Conservation (phyloP, 306 rosid species). For the Cicer yamashitae region DNA sequence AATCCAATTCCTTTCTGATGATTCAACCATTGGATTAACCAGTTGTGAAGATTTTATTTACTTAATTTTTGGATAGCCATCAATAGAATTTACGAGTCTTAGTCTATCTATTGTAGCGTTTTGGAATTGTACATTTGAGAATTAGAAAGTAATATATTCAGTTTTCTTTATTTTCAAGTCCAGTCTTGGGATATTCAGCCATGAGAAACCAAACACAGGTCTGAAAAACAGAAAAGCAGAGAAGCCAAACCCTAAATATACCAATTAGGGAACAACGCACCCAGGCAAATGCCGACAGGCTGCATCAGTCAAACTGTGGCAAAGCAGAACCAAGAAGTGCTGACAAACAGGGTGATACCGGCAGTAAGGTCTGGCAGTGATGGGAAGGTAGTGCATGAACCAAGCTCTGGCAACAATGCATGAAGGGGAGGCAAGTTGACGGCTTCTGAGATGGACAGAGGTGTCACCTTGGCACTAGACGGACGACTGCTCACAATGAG, state of each 20-base stretch:
- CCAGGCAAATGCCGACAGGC: background rate
- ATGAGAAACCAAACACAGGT: background rate
- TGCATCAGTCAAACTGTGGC: background rate
- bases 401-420: background rate
- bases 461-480: background rate
- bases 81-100: background rate
- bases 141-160: background rate
- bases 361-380: background rate
- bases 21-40: constrained; percentile 1
- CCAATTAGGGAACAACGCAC: background rate
- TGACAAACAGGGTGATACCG: background rate
- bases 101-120: background rate
- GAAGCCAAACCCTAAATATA: background rate
- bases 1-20: background rate
- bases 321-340: constrained; percentile 13
- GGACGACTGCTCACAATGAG: background rate
- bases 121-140: background rate
- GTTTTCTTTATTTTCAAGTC: background rate
- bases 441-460: background rate
- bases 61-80: background rate
- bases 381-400: background rate
- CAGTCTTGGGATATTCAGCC: constrained; percentile 14
- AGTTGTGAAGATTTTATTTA: background rate
- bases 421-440: background rate
- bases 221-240: constrained; percentile 8